A percentile compares a stretch with the other conserved stretches of the same genome.
These are phyloP conservation scores for Monosporozyma solicola DNA, from an alignment of 805 yeast species.

Conservation along the genomic window DNA sequence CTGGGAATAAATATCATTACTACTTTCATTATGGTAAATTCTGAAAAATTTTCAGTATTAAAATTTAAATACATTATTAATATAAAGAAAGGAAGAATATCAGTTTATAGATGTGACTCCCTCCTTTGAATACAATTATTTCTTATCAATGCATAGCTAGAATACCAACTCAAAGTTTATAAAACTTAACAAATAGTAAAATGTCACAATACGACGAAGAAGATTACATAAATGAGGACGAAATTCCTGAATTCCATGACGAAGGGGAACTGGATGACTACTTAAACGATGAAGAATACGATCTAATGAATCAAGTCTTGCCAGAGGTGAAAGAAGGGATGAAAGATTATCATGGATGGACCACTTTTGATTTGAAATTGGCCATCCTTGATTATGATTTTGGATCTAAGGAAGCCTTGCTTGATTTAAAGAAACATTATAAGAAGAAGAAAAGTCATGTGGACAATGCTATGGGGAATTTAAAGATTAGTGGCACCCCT, in stretches of 20 bases:
- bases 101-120: not conserved
- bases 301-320: constrained; percentile 36
- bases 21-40: not conserved
- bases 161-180: not conserved
- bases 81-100: not conserved
- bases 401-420: constrained; percentile 37
- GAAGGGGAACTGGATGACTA: constrained; percentile 34
- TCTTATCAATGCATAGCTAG: not conserved
- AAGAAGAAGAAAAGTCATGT: constrained; percentile 24
- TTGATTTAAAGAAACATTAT: constrained; percentile 28
- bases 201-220: constrained; percentile 12
- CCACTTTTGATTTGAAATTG: constrained; percentile 40
- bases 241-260: constrained; percentile 28
- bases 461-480: not conserved
- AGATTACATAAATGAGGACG: constrained; percentile 24
- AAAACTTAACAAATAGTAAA: not conserved
- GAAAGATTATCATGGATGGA: constrained; percentile 35
- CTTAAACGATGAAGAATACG: constrained; percentile 31
- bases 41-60: not conserved
- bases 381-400: constrained; percentile 45
- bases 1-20: not conserved
- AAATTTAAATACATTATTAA: not conserved
- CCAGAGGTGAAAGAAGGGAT: constrained; percentile 36
- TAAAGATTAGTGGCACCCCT: not conserved
- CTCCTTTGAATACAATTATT: not conserved